Base-by-base conservation (phyloP, 495 filamentous ascomycete genomes). In the Talaromyces borbonicus region DNA sequence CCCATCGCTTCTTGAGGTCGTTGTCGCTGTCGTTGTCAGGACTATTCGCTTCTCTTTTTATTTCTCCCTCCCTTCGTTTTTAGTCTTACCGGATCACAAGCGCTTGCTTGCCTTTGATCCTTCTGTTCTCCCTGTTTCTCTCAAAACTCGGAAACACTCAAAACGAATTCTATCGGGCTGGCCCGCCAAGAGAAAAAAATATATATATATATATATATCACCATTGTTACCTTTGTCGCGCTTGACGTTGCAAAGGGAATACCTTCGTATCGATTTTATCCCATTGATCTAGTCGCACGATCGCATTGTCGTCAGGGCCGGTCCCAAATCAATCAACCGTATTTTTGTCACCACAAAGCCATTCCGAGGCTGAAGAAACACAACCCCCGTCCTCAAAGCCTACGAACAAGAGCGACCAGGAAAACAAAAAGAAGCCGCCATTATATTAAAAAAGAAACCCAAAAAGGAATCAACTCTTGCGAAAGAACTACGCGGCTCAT, bases 11-110 rank as follows among this genome's bases (percentile, higher is more conserved):
- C 32, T 36, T 36, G 32, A 16, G 8, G 35, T 11, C 35, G 35
- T 38, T 38, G 35, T 38, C 32, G 32, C 12, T 15, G 35, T 18
- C 33, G 20, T 38, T 20, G 12, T 47, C 15, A 48, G 49, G 53
- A 54, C 58, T 50, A 50, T 48, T 50, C 47, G 24, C 44, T 44
- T 48, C 51, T 30, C 33, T 31, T 53, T 57, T 22, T 19, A 12
- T 5, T 37, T 55, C 33, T 37, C 14, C 11, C 18, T 37, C 33
- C 35, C 35, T 12, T 38, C 35, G 35, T 38, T 37, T 38, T 20
- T 19, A n/a, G n/a, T n/a, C n/a, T 20, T 8, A 38, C 22, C 18
- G 9, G 35, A 16, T 29, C 26, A 8, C 35, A 38, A 38, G 32
- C n/a, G n/a, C 14, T 36, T 36, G 16, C 35, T 11, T 20, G 11